phyloP scores from a whole-genome alignment of 176 grass and related monocot genomes.

The Aegilops speltoides region DNA sequence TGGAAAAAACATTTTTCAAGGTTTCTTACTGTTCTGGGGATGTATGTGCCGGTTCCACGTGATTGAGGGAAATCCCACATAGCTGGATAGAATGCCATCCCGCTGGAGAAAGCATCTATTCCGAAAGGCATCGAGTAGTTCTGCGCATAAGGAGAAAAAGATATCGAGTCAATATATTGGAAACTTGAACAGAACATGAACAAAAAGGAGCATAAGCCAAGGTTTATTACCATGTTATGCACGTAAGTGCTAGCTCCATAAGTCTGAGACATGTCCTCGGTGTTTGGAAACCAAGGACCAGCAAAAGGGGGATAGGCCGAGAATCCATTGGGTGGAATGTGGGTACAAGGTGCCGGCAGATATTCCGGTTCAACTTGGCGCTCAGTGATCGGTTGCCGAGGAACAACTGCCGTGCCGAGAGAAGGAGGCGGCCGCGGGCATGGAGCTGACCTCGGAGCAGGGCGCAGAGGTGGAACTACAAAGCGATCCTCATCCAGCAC shows the following conservation, averaged over 20 bases:
- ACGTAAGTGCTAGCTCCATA: conserved; percentile 44
- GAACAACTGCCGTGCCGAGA: conserved; percentile 29
- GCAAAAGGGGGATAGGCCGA: background rate
- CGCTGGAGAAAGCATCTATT: conserved; percentile 13
- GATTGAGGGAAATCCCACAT: background rate
- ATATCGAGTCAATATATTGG: conserved; percentile 10
- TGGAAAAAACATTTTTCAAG: background rate
- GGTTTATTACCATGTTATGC: conserved; percentile 41
- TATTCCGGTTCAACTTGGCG: conserved; percentile 28
- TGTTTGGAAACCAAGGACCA: background rate
- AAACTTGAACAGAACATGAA: background rate
- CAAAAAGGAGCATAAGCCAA: conserved; percentile 1
- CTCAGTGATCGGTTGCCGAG: background rate
- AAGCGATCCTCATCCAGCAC: conserved; percentile 31
- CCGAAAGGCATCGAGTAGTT: background rate
- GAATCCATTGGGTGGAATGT: background rate
- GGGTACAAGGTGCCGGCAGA: conserved; percentile 1
- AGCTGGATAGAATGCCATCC: background rate
- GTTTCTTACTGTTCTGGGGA: conserved; percentile 41
- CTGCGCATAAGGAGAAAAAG: background rate
- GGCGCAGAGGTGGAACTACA: background rate
- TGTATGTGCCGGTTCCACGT: conserved; percentile 53
- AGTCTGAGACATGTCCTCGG: conserved; percentile 8
- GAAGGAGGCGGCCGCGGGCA: conserved; percentile 12
- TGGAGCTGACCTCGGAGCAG: background rate